Base-by-base conservation (phyloP, 1,284 basidiomycete species). In the Golubevia pallescens region DNA sequence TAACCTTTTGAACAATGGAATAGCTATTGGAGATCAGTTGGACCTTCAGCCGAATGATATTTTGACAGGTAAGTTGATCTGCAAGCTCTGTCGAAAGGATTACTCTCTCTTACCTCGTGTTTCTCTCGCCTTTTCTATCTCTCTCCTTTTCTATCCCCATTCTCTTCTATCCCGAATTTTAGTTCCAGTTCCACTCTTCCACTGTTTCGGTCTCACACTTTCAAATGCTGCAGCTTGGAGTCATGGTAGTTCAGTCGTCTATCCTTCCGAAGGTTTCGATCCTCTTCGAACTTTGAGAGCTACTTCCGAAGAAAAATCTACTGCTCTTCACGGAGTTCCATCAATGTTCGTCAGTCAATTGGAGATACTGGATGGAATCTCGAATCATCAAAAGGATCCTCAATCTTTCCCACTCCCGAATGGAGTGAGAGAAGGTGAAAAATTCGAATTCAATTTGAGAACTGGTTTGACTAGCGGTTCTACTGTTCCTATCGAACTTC, bases 171-270 rank as follows among this genome's bases (percentile, higher is more conserved):
- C n/a, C n/a, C 34, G 34, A 38, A 5, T 38, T 5, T 5, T 10
- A 38, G 34, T 38, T 38, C 34, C 34, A 38, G 90, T 90, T 0
- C 92, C 92, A 1, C 85, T 93, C 0, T 93, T 93, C 80, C 92
- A 94, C 81, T 94, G 93, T 78, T 93, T 93, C 89, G 93, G 92
- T 77, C 89, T 94, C 55, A 90, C 93, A 8, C 84, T 94, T 73
- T 92, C 93, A 51, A 94, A 94, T 74, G 87, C 93, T 21, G 92
- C 92, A 0, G 89, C 92, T 0, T 94, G 92, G 92, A 87, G 89
- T 1, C 90, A 92, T 68, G 91, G 91, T 0, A 88, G 91, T 8
- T 90, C 89, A 65, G 88, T 93, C 56, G 91, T 94, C 4, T 94
- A 93, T 77, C 89, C 92, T 0, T 90, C 92, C 0, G 89, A 90